phyloP scores from a whole-genome alignment of 1,284 basidiomycete species.

The Agroathelia rolfsii region DNA sequence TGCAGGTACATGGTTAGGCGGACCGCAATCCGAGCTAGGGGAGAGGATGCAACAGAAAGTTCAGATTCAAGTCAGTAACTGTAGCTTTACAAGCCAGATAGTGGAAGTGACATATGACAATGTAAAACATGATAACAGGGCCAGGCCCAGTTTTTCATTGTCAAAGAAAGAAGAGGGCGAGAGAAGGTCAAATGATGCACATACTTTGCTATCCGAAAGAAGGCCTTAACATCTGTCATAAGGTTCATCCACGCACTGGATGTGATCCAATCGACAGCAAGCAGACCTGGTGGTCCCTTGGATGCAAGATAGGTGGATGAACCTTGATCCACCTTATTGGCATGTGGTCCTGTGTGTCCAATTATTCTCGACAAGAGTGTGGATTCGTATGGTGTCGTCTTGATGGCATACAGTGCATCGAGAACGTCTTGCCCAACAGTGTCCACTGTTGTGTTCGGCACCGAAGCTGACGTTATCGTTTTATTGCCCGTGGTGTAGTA shows the following conservation, averaged over 20 bases:
- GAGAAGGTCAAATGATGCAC: conserved; percentile 7
- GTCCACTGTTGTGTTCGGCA: no score
- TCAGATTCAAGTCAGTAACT: no score
- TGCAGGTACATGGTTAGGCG: conserved; percentile 27
- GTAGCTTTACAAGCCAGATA: no score
- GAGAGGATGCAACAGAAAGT: no score
- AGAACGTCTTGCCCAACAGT: conserved; percentile 34
- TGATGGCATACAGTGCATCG: conserved; percentile 42
- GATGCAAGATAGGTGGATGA: conserved; percentile 1
- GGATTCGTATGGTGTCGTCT: conserved; percentile 48
- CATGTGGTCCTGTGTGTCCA: conserved; percentile 23
- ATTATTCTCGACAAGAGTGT: conserved; percentile 56
- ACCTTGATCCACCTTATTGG: conserved; percentile 17
- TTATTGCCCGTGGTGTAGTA: no score
- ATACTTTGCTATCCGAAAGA: conserved; percentile 50
- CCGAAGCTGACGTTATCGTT: no score
- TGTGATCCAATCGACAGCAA: conserved; percentile 64
- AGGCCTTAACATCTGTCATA: conserved; percentile 58
- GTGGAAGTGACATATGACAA: no score
- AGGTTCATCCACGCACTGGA: conserved; percentile 61
- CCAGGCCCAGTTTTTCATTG: no score
- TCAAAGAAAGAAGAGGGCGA: conserved; percentile 2
- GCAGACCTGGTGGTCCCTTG: conserved; percentile 11
- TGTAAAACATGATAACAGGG: no score
- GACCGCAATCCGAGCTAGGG: conserved; percentile 45